Conservation (phyloP, 768 basidiomycete species). For the Lentinula sp. region DNA sequence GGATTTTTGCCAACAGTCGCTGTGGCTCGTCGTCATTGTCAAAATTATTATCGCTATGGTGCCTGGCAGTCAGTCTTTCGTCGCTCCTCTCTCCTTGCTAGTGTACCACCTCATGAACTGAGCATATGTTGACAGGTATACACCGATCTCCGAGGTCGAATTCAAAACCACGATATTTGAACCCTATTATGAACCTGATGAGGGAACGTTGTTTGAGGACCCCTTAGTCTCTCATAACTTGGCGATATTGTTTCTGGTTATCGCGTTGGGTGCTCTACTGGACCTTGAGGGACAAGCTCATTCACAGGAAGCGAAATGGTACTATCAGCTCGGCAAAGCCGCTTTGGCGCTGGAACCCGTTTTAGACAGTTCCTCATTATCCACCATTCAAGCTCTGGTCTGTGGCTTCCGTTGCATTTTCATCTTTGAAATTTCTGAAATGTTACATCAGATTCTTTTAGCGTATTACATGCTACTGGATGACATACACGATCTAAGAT, state of each 20-base stretch:
- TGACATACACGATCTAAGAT: slow-evolving; percentile 51
- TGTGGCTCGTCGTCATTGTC: slow-evolving; percentile 33
- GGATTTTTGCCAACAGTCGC: slow-evolving; percentile 36
- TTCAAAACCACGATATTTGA: slow-evolving; percentile 46
- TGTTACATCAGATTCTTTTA: slow-evolving; percentile 42
- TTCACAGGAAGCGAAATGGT: slow-evolving; percentile 49
- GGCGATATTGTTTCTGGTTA: slow-evolving; percentile 56
- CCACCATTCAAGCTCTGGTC: slow-evolving; percentile 62
- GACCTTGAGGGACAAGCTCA: slow-evolving; percentile 52
- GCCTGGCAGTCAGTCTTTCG: slow-evolving; percentile 59
- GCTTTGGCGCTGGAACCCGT: slow-evolving; percentile 58
- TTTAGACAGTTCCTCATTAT: slow-evolving; percentile 56
- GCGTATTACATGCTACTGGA: slow-evolving; percentile 39
- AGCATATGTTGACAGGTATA: slow-evolving; percentile 40
- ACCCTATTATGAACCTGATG: slow-evolving; percentile 42
- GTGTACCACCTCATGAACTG: not conserved
- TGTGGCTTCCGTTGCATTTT: slow-evolving; percentile 6
- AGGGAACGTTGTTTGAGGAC: slow-evolving; percentile 19
- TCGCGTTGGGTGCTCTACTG: slow-evolving; percentile 58
- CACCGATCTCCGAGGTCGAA: slow-evolving; percentile 55
- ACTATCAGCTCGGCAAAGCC: slow-evolving; percentile 55
- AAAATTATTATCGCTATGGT: slow-evolving; percentile 59
- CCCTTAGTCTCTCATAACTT: slow-evolving; percentile 43
- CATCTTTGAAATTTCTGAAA: not conserved
- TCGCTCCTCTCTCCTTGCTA: not conserved